Evolutionary conservation across 306 rosid genomes (phyloP).

Genomic region (Macrotyloma uniflorum): DNA sequence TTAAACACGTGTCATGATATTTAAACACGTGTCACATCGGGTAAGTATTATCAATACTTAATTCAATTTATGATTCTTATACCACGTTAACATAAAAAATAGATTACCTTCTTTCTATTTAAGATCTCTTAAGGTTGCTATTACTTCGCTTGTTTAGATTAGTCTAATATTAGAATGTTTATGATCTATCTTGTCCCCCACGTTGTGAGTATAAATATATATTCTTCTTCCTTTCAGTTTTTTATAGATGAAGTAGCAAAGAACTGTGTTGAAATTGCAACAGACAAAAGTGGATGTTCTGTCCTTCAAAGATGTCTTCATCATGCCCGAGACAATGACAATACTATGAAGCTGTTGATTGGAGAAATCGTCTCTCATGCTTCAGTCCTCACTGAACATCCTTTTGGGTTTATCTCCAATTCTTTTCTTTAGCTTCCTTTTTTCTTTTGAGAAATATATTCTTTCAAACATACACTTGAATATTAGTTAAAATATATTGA

Average conservation of each 20-base stretch:
- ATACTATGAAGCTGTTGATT: not conserved
- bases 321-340: not conserved
- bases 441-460: not conserved
- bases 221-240: conserved; percentile 19
- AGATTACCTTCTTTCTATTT: no score
- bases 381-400: conserved; percentile 27
- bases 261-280: conserved; percentile 37
- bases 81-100: no score
- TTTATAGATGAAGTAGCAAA: conserved; percentile 32
- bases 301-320: conserved; percentile 29
- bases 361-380: not conserved
- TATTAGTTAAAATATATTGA: no score
- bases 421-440: not conserved
- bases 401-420: conserved; percentile 42
- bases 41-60: no score
- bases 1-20: no score
- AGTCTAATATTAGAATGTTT: no score
- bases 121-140: no score
- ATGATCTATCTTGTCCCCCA: not conserved
- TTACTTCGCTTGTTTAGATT: no score
- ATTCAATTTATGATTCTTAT: no score
- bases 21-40: no score
- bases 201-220: not conserved
- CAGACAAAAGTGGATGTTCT: conserved; percentile 40
- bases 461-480: not conserved